phyloP scores from a whole-genome alignment of 228 moss, liverwort and hornwort genomes.

The Sphagnum fallax region DNA sequence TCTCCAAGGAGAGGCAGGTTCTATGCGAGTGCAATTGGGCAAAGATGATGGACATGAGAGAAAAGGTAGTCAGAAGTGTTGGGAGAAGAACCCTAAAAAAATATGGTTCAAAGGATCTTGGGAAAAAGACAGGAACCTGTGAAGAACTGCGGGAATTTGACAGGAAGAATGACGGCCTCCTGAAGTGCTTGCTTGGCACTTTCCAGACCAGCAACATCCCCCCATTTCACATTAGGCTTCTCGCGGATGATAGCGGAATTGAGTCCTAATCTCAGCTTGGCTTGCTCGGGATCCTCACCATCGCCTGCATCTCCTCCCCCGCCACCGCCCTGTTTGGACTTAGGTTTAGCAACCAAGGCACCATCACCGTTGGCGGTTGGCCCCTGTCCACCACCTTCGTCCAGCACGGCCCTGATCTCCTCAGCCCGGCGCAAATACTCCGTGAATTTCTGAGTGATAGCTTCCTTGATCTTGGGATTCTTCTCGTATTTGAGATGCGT shows the following conservation, averaged over 20 bases:
- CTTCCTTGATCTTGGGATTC: slow-evolving; percentile 99
- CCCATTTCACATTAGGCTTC: slow-evolving; percentile 90
- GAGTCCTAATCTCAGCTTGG: slow-evolving; percentile 85
- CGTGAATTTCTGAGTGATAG: slow-evolving; percentile 97
- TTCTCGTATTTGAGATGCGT: slow-evolving; percentile 99
- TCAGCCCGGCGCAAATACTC: slow-evolving; percentile 96
- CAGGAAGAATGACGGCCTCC: slow-evolving; percentile 92
- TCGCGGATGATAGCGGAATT: slow-evolving; percentile 87
- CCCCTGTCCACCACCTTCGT: slow-evolving; percentile 62
- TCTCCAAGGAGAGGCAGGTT: too few relatives aligned
- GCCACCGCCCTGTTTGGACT: slow-evolving; percentile 52
- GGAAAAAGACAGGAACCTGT: slow-evolving; percentile 25
- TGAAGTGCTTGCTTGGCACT: slow-evolving; percentile 98
- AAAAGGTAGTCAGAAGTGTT: too few relatives aligned
- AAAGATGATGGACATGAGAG: too few relatives aligned
- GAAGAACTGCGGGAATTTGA: slow-evolving; percentile 97
- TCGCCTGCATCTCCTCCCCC: slow-evolving; percentile 72
- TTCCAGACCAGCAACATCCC: slow-evolving; percentile 90
- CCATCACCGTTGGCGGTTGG: slow-evolving; percentile 74
- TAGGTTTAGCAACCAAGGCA: slow-evolving; percentile 79
- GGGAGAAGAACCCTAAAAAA: too few relatives aligned
- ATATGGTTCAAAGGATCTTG: too few relatives aligned
- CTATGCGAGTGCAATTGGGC: too few relatives aligned
- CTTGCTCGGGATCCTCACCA: slow-evolving; percentile 84
- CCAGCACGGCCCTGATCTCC: slow-evolving; percentile 96